phyloP scores from a whole-genome alignment of 78 protist genomes.

The Polysphondylium violaceum region DNA sequence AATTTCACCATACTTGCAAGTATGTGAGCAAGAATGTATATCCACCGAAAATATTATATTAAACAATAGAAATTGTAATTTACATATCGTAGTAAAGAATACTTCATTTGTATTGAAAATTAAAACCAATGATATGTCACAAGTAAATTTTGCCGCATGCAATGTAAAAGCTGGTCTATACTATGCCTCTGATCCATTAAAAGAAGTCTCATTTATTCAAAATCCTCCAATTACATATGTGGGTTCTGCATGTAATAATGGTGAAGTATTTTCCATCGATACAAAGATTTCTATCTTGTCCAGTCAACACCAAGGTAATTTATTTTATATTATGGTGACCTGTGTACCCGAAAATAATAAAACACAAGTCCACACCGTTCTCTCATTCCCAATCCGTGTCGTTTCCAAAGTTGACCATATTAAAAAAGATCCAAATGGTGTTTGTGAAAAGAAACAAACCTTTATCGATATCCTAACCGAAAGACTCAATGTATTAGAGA shows the following conservation, averaged over 20 bases:
- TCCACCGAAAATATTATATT: constrained; percentile 41
- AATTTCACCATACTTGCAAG: constrained; percentile 34
- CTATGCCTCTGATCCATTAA: constrained; percentile 66
- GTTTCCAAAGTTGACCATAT: constrained; percentile 75
- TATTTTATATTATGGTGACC: constrained; percentile 45
- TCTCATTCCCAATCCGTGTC: constrained; percentile 67
- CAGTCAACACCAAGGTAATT: constrained; percentile 72
- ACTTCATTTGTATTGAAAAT: constrained; percentile 58
- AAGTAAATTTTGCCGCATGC: constrained; percentile 8
- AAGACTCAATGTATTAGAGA: constrained; percentile 22
- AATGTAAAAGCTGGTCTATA: constrained; percentile 45
- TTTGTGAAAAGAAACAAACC: constrained; percentile 73
- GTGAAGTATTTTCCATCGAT: constrained; percentile 47
- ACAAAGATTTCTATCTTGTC: constrained; percentile 49
- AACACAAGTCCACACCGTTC: background rate
- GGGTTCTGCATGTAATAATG: constrained; percentile 20
- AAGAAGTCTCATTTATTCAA: constrained; percentile 61
- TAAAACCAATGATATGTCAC: constrained; percentile 3
- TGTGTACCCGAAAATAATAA: background rate
- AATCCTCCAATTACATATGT: constrained; percentile 64
- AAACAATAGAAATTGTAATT: constrained; percentile 56
- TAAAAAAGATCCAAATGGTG: constrained; percentile 63
- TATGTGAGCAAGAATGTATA: constrained; percentile 57
- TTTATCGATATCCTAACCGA: constrained; percentile 68
- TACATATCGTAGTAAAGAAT: constrained; percentile 66